phyloP scores from a whole-genome alignment of 257 asterid species.

The Solanum sitiens region DNA sequence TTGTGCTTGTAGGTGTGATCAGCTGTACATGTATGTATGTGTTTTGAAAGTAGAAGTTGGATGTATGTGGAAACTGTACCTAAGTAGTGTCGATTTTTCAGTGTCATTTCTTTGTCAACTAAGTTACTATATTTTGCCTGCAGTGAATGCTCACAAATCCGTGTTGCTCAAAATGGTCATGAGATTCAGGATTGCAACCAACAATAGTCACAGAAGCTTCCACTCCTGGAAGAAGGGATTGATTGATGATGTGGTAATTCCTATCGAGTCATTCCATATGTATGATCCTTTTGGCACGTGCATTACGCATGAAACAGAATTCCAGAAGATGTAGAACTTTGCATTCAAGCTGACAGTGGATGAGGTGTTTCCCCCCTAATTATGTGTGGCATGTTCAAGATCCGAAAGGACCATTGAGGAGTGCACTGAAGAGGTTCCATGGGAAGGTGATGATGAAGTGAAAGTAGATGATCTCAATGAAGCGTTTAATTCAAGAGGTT shows the following conservation, averaged over 20 bases:
- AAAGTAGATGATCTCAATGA: no score
- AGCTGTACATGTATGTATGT: not conserved
- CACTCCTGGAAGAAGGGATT: constrained; percentile 63
- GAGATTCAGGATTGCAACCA: constrained; percentile 59
- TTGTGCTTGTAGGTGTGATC: not conserved
- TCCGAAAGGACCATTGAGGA: no score
- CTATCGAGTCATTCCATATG: constrained; percentile 38
- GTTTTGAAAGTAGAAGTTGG: not conserved
- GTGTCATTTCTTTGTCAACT: not conserved
- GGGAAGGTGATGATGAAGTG: no score
- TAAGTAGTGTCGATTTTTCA: not conserved
- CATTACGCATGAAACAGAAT: constrained; percentile 78
- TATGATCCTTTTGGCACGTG: constrained; percentile 40
- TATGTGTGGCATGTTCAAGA: no score
- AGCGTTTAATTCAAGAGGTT: no score
- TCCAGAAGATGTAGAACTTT: constrained; percentile 77
- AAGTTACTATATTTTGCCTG: constrained; percentile 6
- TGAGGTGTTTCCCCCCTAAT: constrained; percentile 69
- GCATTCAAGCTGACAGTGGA: constrained; percentile 96
- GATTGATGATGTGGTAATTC: constrained; percentile 19
- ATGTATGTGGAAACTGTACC: not conserved
- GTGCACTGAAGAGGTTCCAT: no score
- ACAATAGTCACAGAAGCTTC: constrained; percentile 44
- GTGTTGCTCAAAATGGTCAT: constrained; percentile 53
- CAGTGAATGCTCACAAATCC: constrained; percentile 87